These are phyloP conservation scores for Nannizzia gypsea DNA, from an alignment of 2,329 filamentous ascomycete species.

Conservation along the genomic window DNA sequence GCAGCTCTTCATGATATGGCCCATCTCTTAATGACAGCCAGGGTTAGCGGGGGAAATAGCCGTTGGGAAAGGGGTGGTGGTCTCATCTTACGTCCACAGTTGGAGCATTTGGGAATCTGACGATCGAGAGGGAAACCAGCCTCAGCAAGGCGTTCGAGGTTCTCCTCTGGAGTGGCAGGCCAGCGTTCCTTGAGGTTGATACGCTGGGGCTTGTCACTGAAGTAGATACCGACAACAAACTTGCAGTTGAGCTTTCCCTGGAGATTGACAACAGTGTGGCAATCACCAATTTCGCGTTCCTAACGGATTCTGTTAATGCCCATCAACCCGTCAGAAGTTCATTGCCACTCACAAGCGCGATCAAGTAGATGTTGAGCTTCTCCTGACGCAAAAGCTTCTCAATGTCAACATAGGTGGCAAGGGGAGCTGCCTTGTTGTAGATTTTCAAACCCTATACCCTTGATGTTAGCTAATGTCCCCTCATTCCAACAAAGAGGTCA, in stretches of 20 bases:
- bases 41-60: no score
- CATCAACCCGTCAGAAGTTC: constrained; percentile 3
- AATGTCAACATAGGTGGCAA: constrained; percentile 38
- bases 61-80: not conserved
- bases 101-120: constrained; percentile 39
- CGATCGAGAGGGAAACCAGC: constrained; percentile 42
- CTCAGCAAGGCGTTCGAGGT: constrained; percentile 40
- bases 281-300: constrained; percentile 32
- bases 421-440: constrained; percentile 39
- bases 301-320: constrained; percentile 14
- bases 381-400: constrained; percentile 42
- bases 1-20: constrained; percentile 39
- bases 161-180: constrained; percentile 40
- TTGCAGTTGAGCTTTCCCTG: constrained; percentile 42
- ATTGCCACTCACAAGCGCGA: constrained; percentile 35
- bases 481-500: not conserved
- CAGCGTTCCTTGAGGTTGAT: constrained; percentile 37
- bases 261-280: constrained; percentile 42
- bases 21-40: constrained; percentile 29
- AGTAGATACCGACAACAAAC: constrained; percentile 41
- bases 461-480: not conserved
- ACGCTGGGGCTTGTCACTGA: constrained; percentile 37
- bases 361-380: constrained; percentile 38
- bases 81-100: constrained; percentile 35
- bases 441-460: constrained; percentile 31